Evolutionary conservation across 257 asterid genomes (phyloP), one percentile per base, ranked within the genome.

Genomic region (Mitragyna speciosa): DNA sequence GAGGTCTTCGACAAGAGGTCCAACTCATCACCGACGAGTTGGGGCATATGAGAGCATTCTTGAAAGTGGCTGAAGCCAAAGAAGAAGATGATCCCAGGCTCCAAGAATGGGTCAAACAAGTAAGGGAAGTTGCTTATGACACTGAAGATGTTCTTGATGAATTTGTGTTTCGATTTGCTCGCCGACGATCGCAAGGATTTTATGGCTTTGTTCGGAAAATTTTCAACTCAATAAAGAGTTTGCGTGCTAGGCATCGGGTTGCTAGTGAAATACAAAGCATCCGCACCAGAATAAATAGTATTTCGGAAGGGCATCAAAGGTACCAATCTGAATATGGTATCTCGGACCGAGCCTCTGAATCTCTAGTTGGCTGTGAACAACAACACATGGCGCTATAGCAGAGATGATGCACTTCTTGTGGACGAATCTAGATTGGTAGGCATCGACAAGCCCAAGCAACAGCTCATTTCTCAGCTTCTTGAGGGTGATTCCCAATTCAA

Each of bases 111-210:
- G 79, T 82, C 16, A 63, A 54, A 12, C 79, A 77, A 52, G 82
- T 82, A 22, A 77, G 85, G 16, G 49, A 70, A 36, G 74, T 63
- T 41, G 85, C 81, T 4, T 71, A 76, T 1, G 81, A 82, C 65
- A 49, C 51, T 17, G 81, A 82, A 36, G 85, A 82, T 61, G 54
- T 78, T 67, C 33, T 81, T 20, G 84, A 78, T 63, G 74, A 73
- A 15, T 82, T 77, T 59, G 52, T 22, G 1, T 26, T 70, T 20
- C 31, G 33, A 4, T 69, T 68, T 5, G 64, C 54, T 41, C 61
- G 45, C 26, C 65, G 45, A 20, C 49, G 63, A 12, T 24, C 7
- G 14, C 3, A 17, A 11, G 43, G 79, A 26, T 43, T 52, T 30
- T 30, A 1, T 36, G 52, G 69, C 12, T 26, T 2, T 45, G 26